A percentile compares a stretch with the other conserved stretches of the same genome.
These are phyloP conservation scores for Puya raimondii DNA, from an alignment of 176 grass and related monocot species.

Conservation along the genomic window DNA sequence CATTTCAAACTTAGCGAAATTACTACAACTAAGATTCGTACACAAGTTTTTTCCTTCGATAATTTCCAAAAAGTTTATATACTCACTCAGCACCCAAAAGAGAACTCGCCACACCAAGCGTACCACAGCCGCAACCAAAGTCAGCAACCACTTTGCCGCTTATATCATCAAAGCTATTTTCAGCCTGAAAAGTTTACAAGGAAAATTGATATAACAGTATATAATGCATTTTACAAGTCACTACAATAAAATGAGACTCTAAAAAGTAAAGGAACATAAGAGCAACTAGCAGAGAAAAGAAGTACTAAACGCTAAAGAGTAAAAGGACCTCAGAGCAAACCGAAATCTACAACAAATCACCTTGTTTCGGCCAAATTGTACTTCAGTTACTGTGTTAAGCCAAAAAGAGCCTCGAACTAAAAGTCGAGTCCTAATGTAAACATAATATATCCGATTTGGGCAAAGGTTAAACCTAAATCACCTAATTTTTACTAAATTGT, in stretches of 20 bases:
- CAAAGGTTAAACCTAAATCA: not conserved
- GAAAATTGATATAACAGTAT: not conserved
- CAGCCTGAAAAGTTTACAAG: conserved; percentile 41
- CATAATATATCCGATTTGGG: not conserved
- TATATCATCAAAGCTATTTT: conserved; percentile 71
- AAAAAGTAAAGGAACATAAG: too few species aligned
- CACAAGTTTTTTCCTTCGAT: too few species aligned
- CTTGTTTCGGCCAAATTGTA: too few species aligned
- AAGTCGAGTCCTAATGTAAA: not conserved
- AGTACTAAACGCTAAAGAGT: too few species aligned
- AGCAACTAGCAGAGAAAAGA: too few species aligned
- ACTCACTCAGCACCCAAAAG: conserved; percentile 85
- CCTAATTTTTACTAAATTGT: not conserved
- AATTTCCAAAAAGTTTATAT: conserved; percentile 1
- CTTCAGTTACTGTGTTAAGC: too few species aligned
- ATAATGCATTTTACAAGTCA: too few species aligned
- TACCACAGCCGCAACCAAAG: conserved; percentile 92
- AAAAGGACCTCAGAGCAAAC: too few species aligned
- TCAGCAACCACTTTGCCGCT: conserved; percentile 86
- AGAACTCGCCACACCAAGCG: conserved; percentile 57
- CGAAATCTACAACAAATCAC: too few species aligned
- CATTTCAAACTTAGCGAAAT: too few species aligned
- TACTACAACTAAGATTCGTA: too few species aligned
- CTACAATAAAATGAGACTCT: not conserved
- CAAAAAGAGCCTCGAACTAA: too few species aligned